These are phyloP conservation scores for Alternaria metachromatica DNA, from an alignment of 2,329 filamentous ascomycete genomes.

Conservation along the genomic window DNA sequence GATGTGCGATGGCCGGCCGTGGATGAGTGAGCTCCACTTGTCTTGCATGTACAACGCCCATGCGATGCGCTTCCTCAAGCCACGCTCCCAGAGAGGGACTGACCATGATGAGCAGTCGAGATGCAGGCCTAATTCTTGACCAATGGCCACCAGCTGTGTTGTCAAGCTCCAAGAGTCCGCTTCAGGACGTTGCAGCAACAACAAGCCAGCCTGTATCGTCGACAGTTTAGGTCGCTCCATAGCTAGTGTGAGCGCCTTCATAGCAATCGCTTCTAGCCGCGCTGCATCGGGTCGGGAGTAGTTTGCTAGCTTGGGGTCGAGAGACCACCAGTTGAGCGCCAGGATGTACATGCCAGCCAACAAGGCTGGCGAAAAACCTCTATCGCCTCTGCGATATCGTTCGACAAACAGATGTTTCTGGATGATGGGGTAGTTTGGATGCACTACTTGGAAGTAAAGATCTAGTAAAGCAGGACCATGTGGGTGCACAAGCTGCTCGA, in stretches of 20 bases:
- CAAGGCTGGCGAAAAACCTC: constrained; percentile 76
- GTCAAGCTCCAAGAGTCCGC: constrained; percentile 85
- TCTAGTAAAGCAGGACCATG: constrained; percentile 80
- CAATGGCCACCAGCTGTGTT: constrained; percentile 84
- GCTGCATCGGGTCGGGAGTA: constrained; percentile 73
- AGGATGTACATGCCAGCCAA: constrained; percentile 84
- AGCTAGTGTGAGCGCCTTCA: constrained; percentile 74
- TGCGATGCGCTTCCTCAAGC: constrained; percentile 81
- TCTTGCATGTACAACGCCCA: constrained; percentile 97
- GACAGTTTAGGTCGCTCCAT: constrained; percentile 84
- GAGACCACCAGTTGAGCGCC: constrained; percentile 87
- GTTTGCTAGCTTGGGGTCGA: constrained; percentile 69
- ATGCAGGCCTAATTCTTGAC: constrained; percentile 86
- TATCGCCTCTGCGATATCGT: constrained; percentile 75
- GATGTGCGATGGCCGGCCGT: constrained; percentile 83
- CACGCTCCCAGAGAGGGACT: constrained; percentile 86
- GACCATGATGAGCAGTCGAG: constrained; percentile 88
- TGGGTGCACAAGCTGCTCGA: constrained; percentile 77
- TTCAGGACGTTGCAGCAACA: constrained; percentile 77
- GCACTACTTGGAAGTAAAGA: constrained; percentile 80
- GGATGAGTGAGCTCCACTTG: constrained; percentile 86
- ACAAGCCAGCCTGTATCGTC: constrained; percentile 76
- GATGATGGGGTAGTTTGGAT: constrained; percentile 81
- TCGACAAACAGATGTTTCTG: constrained; percentile 82
- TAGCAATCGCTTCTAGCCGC: constrained; percentile 75